Evolutionary conservation across 83 land plant genomes (phyloP).

Genomic region (Diphasiastrum complanatum): DNA sequence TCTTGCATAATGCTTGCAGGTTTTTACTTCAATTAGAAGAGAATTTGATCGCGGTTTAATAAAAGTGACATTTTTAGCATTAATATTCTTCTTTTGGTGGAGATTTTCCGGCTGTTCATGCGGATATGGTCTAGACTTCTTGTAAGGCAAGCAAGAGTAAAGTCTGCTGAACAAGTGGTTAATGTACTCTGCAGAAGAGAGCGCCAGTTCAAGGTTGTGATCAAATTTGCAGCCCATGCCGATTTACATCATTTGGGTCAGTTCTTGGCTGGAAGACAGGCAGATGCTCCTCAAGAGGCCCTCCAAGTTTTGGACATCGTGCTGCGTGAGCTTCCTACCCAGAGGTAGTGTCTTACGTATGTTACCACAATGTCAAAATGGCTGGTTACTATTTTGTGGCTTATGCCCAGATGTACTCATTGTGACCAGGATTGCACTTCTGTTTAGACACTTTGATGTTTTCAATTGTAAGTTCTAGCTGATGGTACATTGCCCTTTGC

Average conservation of each 20-base stretch:
- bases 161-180: too few species aligned
- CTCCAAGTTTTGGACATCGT: conserved; percentile 84
- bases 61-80: not conserved
- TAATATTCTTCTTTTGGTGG: not conserved
- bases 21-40: too few species aligned
- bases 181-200: conserved; percentile 40
- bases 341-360: conserved; percentile 31
- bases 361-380: not conserved
- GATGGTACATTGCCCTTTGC: too few species aligned
- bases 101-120: not conserved
- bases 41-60: too few species aligned
- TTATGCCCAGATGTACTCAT: too few species aligned
- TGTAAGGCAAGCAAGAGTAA: too few species aligned
- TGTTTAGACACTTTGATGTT: too few species aligned
- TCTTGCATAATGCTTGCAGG: too few species aligned
- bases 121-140: too few species aligned
- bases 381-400: too few species aligned
- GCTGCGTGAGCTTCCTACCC: conserved; percentile 69
- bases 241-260: conserved; percentile 66
- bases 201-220: conserved; percentile 54
- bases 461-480: too few species aligned
- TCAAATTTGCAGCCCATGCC: conserved; percentile 76
- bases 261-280: conserved; percentile 63
- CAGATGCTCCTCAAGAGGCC: conserved; percentile 90
- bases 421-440: too few species aligned